These are phyloP conservation scores for Oryza meyeriana DNA, from an alignment of 176 grass and related monocot genomes.

Conservation along the genomic window DNA sequence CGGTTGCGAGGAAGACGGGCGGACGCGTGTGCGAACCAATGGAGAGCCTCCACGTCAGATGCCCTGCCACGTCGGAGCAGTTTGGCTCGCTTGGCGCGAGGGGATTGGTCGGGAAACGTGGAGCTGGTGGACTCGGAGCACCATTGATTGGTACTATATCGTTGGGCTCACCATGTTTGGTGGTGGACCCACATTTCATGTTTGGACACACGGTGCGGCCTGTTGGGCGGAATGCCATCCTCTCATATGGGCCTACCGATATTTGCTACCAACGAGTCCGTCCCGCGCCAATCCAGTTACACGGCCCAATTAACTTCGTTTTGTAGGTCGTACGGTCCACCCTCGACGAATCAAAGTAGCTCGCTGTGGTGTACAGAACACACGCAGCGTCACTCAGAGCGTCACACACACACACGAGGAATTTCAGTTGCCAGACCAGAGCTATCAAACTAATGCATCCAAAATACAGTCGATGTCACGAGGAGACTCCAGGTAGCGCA, in stretches of 20 bases:
- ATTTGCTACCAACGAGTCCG: no score
- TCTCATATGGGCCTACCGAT: no score
- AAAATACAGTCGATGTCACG: not conserved
- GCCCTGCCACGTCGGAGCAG: constrained; percentile 33
- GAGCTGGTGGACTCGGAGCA: not conserved
- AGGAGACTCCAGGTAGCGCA: no score
- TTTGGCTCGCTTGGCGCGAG: constrained; percentile 25
- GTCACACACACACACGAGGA: no score
- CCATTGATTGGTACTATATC: not conserved
- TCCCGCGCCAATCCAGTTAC: no score
- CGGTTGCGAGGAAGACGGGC: constrained; percentile 11
- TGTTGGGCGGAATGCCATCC: not conserved
- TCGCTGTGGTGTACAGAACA: no score
- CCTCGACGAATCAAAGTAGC: no score
- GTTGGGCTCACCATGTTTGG: not conserved
- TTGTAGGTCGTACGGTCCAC: no score
- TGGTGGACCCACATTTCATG: not conserved
- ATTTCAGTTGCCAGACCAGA: no score
- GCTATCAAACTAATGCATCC: not conserved
- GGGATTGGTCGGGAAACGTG: not conserved
- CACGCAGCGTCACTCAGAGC: no score
- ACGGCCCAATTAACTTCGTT: no score
- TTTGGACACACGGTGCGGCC: not conserved
- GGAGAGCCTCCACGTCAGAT: constrained; percentile 31
- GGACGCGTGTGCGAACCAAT: constrained; percentile 79